Base-by-base conservation (phyloP, 2,329 filamentous ascomycete species). In the Amphichorda felina region DNA sequence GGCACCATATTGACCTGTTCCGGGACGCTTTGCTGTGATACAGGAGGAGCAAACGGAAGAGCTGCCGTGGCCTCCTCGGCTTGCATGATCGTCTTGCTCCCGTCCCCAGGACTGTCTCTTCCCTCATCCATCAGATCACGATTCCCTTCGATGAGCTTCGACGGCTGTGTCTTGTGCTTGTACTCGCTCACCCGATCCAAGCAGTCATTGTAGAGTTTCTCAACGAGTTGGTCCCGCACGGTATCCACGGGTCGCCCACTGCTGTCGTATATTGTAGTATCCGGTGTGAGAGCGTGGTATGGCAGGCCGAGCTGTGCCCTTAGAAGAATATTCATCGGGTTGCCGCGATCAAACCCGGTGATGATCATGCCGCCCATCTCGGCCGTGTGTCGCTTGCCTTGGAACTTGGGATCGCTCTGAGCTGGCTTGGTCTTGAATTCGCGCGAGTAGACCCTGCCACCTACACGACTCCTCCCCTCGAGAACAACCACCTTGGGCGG, bases 321-420 rank as follows among this genome's bases (percentile, higher is more conserved):
- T 38, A 98, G 79, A 40, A 98, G 76, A 33, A 88, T 75, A 53
- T 95, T 93, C 46, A 98, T 63, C 5, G 91, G 91, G 48, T 98
- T 98, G 14, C 93, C 93, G 44, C 85, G 76, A 45, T 96, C 87
- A 53, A 96, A 98, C 1, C 91, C 91, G 24, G 93, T 95, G 41
- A 98, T 87, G 40, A 98, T 96, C 69, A 98, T 94, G 37, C 89
- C 91, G 19, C 91, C 91, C 79, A 95, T 93, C 55, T 98, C 91
- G 22, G 86, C 91, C 15, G 88, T 96, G 50, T 81, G 82, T 34
- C 75, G 65, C 41, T 67, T 71, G 8, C 65, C 69, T 60, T 72
- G 54, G 69, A 73, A 58, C 52, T 44, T 65, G 48, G 52, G 66
- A 59, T 51, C 75, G 46, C 43, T 60, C 57, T 50, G 64, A 51